Evolutionary conservation across 1,284 basidiomycete genomes (phyloP), one percentile per base, ranked within the genome.

Genomic region (Salmacisia buchloeana): DNA sequence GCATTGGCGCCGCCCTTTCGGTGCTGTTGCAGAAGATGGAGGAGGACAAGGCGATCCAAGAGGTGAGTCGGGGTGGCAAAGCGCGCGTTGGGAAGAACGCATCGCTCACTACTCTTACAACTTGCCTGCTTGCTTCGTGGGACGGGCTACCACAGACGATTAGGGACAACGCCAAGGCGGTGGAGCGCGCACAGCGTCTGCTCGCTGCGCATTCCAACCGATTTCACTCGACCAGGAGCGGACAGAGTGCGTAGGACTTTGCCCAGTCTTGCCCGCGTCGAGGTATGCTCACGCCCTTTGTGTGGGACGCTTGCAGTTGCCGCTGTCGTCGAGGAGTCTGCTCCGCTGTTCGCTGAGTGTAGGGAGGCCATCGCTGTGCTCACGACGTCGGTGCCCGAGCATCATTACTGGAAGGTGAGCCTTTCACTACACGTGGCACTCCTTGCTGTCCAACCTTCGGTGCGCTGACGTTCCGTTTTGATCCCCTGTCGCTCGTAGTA

Each of bases 131-230:
- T 15, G 12, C n/a, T 2, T 33, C 15, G 25, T 43, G n/a, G n/a
- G n/a, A n/a, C n/a, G n/a, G n/a, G n/a, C n/a, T n/a, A n/a, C n/a
- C 10, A 12, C 56, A 62, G 36, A 59, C 23, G 2, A 68, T 75
- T 27, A 64, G 71, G 3, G 68, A 71, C 29, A 65, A 69, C 21
- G 43, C 63, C 31, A 73, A 75, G 54, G 69, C 71, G 25, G 41
- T 75, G 10, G 73, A 75, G 35, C 61, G 64, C 2, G 45, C 63
- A 12, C 64, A 64, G 33, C 65, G 73, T 2, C 35, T 64, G 2
- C 61, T 73, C 13, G 61, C 67, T 1, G 64, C 65, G 1, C 15
- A 64, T 12, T 59, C 73, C 27, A 72, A 73, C 29, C 52, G 63
- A 4, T 57, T 71, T 0, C 71, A 75, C 45, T 73, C 71, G 4